Evolutionary conservation across 495 filamentous ascomycete genomes (phyloP), one percentile per base, ranked within the genome.

Genomic region (Poronia punctata): DNA sequence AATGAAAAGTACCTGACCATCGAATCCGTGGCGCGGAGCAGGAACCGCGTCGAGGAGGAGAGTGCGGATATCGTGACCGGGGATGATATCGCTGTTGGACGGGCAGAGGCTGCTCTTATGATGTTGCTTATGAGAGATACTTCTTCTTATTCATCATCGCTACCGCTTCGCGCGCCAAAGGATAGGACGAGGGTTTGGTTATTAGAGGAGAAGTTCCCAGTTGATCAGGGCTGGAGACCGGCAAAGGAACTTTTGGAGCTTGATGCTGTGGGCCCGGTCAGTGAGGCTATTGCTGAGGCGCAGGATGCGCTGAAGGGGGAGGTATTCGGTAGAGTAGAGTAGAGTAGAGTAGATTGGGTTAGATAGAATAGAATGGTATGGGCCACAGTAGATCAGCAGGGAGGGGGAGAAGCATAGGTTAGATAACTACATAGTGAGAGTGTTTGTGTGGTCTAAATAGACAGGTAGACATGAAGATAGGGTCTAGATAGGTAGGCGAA

Each of bases 21-120:
- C 12, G 47, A 54, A 0, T 40, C 47, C 3, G 47, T 57, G 9
- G 53, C 50, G 8, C 29, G 36, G 10, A 44, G 46, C 11, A 35
- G 42, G 18, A 38, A 41, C 19, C 52, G 50, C 32, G 26, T 43
- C 6, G 25, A 38, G 11, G 28, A 39, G 36, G 23, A 40, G n/a
- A n/a, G n/a, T n/a, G n/a, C n/a, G n/a, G n/a, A n/a, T n/a, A n/a
- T n/a, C n/a, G n/a, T n/a, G n/a, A n/a, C n/a, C n/a, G n/a, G n/a
- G n/a, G n/a, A n/a, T 33, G 3, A 8, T 14, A 4, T 1, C 24
- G 8, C 18, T 29, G 25, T 5, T 36, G 23, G 24, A 12, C 9
- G 35, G 12, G 34, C 23, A 1, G 34, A 45, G 15, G 42, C 34
- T 8, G 20, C 34, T 1, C 42, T 45, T 16, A 30, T 38, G 42